Conservation (phyloP, 164 flowering plant genomes). For the Echeveria elegans region DNA sequence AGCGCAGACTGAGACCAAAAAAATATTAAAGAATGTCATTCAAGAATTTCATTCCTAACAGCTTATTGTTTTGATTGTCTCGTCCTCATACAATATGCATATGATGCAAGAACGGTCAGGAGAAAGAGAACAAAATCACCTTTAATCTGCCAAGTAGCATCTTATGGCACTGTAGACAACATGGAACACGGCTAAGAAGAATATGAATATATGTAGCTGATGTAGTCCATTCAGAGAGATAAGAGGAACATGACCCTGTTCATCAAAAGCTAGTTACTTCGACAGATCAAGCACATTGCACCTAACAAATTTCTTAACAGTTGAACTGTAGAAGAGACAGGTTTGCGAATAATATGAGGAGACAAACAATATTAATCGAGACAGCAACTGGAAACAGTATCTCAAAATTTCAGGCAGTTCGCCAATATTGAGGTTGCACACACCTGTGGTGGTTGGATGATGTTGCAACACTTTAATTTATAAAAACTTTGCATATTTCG, state of each 20-base stretch:
- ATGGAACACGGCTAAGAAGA: conserved; percentile 89
- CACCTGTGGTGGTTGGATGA: neutral
- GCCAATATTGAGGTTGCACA: conserved; percentile 78
- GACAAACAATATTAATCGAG: conserved; percentile 26
- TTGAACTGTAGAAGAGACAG: conserved; percentile 23
- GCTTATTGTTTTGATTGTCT: neutral
- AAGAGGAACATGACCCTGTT: conserved; percentile 61
- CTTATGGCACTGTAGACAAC: conserved; percentile 59
- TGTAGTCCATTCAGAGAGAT: conserved; percentile 64
- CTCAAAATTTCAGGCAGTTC: conserved; percentile 87
- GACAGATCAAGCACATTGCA: conserved; percentile 40
- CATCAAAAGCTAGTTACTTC: neutral
- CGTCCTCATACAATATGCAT: neutral
- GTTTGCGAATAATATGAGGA: neutral
- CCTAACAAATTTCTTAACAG: conserved; percentile 43
- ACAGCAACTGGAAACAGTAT: conserved; percentile 17
- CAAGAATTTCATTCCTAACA: neutral
- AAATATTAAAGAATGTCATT: neutral
- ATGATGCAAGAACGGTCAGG: neutral
- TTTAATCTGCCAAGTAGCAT: conserved; percentile 89
- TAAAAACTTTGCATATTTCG: neutral
- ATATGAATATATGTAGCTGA: conserved; percentile 94
- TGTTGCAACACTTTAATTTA: no score
- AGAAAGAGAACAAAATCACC: conserved; percentile 25
- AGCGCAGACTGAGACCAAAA: neutral